These are phyloP conservation scores for Physcomitrium patens DNA, from an alignment of 225 moss, liverwort and hornwort genomes.

Conservation along the genomic window DNA sequence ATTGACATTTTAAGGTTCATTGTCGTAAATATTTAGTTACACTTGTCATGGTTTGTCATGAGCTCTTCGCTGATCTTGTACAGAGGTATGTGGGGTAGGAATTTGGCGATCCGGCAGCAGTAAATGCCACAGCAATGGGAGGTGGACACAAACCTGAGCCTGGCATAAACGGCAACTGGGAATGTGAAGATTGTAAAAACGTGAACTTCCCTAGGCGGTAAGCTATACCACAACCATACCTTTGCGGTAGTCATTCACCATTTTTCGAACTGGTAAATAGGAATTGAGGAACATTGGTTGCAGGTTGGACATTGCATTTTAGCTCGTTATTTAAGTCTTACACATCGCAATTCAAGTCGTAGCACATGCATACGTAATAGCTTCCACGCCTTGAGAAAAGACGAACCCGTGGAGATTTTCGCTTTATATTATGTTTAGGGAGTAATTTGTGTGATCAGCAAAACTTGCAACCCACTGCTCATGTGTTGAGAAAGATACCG, in stretches of 20 bases:
- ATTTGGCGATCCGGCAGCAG: slow-evolving; percentile 99
- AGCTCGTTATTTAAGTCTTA: too few species aligned
- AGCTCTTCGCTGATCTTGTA: slow-evolving; percentile 57
- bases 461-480: neutral
- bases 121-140: slow-evolving; percentile 98
- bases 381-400: too few species aligned
- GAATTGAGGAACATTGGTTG: too few species aligned
- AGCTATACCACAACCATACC: slow-evolving; percentile 22
- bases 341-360: too few species aligned
- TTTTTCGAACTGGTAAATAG: too few species aligned
- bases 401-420: too few species aligned
- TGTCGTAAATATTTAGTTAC: slow-evolving; percentile 13
- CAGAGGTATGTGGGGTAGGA: slow-evolving; percentile 80
- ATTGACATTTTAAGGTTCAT: neutral
- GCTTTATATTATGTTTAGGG: too few species aligned
- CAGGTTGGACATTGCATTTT: too few species aligned
- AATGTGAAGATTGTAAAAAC: slow-evolving; percentile 99
- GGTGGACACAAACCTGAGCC: slow-evolving; percentile 97
- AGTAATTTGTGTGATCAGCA: neutral
- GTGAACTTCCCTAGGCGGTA: slow-evolving; percentile 98
- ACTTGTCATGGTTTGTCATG: slow-evolving; percentile 38
- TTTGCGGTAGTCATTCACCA: neutral
- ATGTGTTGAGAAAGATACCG: slow-evolving; percentile 49
- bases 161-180: slow-evolving; percentile 97
- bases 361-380: too few species aligned